Percentiles rank a stretch among this genome's conserved stretches.
Evolutionary conservation across 768 basidiomycete genomes (phyloP).

Genomic region (Asterophora parasitica): DNA sequence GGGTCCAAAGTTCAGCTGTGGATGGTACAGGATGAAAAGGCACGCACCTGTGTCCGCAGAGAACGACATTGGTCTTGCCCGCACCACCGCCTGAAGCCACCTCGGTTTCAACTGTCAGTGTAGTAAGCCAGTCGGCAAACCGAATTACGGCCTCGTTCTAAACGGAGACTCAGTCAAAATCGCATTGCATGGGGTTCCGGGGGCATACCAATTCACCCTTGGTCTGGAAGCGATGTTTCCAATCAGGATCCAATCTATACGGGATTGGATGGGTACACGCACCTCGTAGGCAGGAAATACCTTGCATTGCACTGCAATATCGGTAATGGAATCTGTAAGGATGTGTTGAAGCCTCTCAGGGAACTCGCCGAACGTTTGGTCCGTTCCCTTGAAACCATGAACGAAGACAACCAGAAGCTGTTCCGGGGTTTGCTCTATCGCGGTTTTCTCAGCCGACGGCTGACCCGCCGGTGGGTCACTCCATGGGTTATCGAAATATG

Average conservation of each 20-base stretch:
- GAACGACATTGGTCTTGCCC: constrained; percentile 74
- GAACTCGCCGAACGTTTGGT: constrained; percentile 73
- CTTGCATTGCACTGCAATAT: constrained; percentile 61
- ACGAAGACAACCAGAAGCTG: constrained; percentile 69
- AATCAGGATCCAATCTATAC: not conserved
- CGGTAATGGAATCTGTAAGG: constrained; percentile 57
- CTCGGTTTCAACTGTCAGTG: constrained; percentile 82
- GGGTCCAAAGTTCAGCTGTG: not conserved
- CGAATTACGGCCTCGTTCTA: constrained; percentile 78
- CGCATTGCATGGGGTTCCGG: constrained; percentile 3
- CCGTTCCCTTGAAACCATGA: constrained; percentile 65
- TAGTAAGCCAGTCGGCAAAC: constrained; percentile 91
- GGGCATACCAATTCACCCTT: constrained; percentile 79
- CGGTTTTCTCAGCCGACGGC: constrained; percentile 2
- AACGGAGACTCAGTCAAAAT: constrained; percentile 6
- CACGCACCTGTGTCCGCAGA: constrained; percentile 83
- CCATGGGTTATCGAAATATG: not conserved
- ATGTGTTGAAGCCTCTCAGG: constrained; percentile 77
- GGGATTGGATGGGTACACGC: constrained; percentile 10
- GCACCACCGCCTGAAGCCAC: constrained; percentile 71
- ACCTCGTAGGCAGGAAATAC: constrained; percentile 91
- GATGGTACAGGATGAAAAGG: not conserved
- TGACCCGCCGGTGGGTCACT: not conserved
- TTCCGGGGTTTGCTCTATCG: constrained; percentile 29
- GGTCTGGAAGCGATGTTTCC: constrained; percentile 43